Evolutionary conservation across 306 rosid species (phyloP).

Genomic region (Mucuna pruriens): DNA sequence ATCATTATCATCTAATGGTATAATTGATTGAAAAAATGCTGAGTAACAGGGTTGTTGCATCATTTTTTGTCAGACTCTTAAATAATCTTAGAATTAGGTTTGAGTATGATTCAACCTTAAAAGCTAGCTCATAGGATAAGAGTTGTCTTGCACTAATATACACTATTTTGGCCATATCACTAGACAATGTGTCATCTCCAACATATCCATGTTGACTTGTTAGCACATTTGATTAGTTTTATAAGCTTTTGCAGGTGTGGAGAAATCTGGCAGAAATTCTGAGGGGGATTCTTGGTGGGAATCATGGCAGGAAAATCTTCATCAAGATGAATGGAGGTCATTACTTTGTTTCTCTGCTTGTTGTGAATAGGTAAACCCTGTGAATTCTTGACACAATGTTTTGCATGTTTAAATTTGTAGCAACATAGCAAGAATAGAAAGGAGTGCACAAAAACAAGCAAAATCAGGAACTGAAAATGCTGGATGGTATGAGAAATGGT

Average conservation of each 20-base stretch:
- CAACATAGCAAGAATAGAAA: slow-evolving; percentile 92
- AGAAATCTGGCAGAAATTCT: slow-evolving; percentile 92
- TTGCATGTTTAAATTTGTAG: slow-evolving; percentile 55
- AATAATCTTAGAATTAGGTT: background rate
- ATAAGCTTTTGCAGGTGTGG: slow-evolving; percentile 66
- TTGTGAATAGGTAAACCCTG: slow-evolving; percentile 13
- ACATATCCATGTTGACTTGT: background rate
- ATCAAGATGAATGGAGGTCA: slow-evolving; percentile 99
- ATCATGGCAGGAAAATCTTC: slow-evolving; percentile 98
- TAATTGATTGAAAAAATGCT: slow-evolving; percentile 24
- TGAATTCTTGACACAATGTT: slow-evolving; percentile 20
- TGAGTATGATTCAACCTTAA: background rate
- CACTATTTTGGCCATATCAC: background rate
- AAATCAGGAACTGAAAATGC: slow-evolving; percentile 97
- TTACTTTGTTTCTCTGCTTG: slow-evolving; percentile 28
- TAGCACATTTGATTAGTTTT: slow-evolving; percentile 28
- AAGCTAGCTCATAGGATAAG: background rate
- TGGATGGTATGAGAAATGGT: slow-evolving; percentile 99
- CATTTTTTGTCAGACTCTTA: slow-evolving; percentile 20
- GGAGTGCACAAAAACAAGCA: slow-evolving; percentile 99
- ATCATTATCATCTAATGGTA: slow-evolving; percentile 16
- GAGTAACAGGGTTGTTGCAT: slow-evolving; percentile 19
- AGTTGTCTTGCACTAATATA: background rate
- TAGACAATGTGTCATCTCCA: background rate
- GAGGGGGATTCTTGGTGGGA: slow-evolving; percentile 99